phyloP scores from a whole-genome alignment of 768 basidiomycete species.

The Terana coerulea region DNA sequence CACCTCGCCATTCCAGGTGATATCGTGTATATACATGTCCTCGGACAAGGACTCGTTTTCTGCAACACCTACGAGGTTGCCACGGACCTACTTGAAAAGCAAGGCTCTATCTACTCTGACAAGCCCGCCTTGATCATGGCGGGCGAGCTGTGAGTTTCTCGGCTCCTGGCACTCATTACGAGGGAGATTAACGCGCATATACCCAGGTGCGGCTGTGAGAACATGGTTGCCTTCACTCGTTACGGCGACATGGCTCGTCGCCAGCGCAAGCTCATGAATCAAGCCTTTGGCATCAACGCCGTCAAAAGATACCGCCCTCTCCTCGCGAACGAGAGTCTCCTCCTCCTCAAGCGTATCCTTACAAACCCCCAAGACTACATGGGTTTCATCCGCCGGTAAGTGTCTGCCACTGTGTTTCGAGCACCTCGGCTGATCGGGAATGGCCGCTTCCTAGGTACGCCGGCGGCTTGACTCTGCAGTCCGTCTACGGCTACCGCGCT shows the following conservation, averaged over 20 bases:
- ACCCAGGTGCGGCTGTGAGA: conserved; percentile 55
- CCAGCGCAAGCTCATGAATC: conserved; percentile 64
- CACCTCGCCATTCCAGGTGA: conserved; percentile 47
- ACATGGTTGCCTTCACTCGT: conserved; percentile 67
- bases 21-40: conserved; percentile 59
- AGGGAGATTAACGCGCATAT: too few relatives aligned
- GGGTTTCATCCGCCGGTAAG: conserved; percentile 34
- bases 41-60: conserved; percentile 67
- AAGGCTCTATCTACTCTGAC: conserved; percentile 71
- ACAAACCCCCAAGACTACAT: conserved; percentile 34
- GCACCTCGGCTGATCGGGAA: too few relatives aligned
- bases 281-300: conserved; percentile 49
- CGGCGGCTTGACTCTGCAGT: conserved; percentile 52
- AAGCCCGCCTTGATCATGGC: conserved; percentile 67
- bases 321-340: conserved; percentile 50
- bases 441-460: too few relatives aligned
- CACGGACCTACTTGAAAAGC: conserved; percentile 64
- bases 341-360: conserved; percentile 54
- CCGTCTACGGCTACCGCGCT: conserved; percentile 60
- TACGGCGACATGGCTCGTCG: conserved; percentile 62
- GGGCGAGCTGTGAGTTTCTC: conserved; percentile 58
- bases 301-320: conserved; percentile 58
- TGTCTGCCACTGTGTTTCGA: too few relatives aligned
- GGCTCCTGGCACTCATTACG: too few relatives aligned
- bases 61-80: conserved; percentile 57